These are phyloP conservation scores for Suillus placidus DNA, from an alignment of 768 basidiomycete species.

Conservation along the genomic window DNA sequence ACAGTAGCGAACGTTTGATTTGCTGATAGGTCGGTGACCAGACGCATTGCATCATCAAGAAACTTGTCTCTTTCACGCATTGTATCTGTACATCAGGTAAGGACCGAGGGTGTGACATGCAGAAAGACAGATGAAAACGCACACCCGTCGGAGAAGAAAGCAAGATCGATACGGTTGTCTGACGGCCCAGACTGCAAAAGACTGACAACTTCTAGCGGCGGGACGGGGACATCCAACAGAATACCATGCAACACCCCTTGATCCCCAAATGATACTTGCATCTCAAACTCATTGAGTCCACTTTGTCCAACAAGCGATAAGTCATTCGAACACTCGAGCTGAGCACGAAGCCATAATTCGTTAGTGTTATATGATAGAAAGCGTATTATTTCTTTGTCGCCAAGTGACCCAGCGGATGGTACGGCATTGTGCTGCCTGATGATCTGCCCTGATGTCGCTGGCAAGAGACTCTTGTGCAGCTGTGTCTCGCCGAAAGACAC, in stretches of 20 bases:
- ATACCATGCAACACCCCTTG: not conserved
- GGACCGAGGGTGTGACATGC: conserved; percentile 7
- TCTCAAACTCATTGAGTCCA: not conserved
- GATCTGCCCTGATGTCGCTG: not conserved
- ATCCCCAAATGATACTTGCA: conserved; percentile 13
- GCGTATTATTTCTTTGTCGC: not conserved
- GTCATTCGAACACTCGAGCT: conserved; percentile 28
- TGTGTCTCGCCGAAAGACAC: not conserved
- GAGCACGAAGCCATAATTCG: conserved; percentile 17
- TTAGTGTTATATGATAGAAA: not conserved
- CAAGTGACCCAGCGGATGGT: not conserved
- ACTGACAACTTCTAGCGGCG: conserved; percentile 56
- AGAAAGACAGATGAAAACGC: conserved; percentile 29
- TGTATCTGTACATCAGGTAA: conserved; percentile 45
- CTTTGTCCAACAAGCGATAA: conserved; percentile 13
- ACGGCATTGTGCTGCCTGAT: not conserved
- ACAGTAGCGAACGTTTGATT: conserved; percentile 82
- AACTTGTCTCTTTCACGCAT: conserved; percentile 62
- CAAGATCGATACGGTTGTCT: conserved; percentile 68
- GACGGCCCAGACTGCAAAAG: conserved; percentile 64
- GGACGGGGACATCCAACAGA: conserved; percentile 27
- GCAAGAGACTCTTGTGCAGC: conserved; percentile 2
- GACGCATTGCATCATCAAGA: conserved; percentile 61
- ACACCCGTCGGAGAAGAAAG: conserved; percentile 84
- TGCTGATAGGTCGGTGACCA: conserved; percentile 68